phyloP scores from a whole-genome alignment of 148 eudicot species.

The Nepenthes gracilis region DNA sequence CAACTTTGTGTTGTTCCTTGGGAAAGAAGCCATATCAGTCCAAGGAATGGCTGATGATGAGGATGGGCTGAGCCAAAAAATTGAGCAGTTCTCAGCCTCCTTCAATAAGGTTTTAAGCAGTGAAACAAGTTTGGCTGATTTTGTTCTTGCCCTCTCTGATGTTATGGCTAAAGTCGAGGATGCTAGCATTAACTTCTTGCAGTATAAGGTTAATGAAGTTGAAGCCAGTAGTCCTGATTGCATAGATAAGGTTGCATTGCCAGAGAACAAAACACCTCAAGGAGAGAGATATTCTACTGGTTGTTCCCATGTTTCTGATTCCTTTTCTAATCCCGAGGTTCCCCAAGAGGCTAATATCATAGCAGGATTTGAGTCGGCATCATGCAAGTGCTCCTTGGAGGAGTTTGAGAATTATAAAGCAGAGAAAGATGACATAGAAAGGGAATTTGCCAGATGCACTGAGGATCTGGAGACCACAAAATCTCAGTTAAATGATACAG shows the following conservation, averaged over 20 bases:
- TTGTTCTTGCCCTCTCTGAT: constrained; percentile 58
- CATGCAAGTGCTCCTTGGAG: constrained; percentile 54
- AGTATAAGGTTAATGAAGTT: constrained; percentile 44
- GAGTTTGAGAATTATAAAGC: constrained; percentile 61
- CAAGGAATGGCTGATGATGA: constrained; percentile 31
- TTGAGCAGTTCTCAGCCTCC: constrained; percentile 45
- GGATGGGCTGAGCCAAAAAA: constrained; percentile 29
- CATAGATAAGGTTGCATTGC: constrained; percentile 85
- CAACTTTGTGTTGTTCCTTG: constrained; percentile 44
- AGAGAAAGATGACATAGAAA: constrained; percentile 50
- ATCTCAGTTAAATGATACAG: constrained; percentile 54
- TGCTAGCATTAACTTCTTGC: constrained; percentile 45
- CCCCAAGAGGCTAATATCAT: constrained; percentile 71
- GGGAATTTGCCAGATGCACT: constrained; percentile 46
- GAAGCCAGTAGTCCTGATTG: constrained; percentile 69
- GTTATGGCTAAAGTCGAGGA: constrained; percentile 50
- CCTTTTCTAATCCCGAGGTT: constrained; percentile 68
- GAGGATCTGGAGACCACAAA: constrained; percentile 52
- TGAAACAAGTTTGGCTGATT: constrained; percentile 34
- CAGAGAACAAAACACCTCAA: constrained; percentile 55
- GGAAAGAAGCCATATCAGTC: constrained; percentile 45
- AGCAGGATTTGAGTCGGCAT: constrained; percentile 41
- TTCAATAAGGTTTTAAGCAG: constrained; percentile 35
- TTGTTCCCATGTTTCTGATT: constrained; percentile 54
- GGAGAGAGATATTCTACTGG: constrained; percentile 45